Percentiles rank a stretch among this genome's conserved stretches.
These are phyloP conservation scores for Rosa persica DNA, from an alignment of 306 rosid genomes.

Conservation along the genomic window DNA sequence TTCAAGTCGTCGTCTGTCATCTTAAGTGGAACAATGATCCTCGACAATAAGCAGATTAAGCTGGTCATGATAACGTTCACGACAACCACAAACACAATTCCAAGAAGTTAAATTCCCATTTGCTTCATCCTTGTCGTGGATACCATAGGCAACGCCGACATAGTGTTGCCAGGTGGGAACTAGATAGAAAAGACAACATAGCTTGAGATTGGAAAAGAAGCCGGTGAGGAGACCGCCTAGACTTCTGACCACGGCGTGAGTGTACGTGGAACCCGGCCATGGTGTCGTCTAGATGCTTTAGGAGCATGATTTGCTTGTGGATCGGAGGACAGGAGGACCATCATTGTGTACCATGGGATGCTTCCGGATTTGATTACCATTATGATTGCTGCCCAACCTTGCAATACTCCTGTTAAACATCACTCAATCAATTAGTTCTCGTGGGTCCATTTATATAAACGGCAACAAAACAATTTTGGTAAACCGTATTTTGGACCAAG, in stretches of 20 bases:
- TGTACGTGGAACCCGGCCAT: too few relatives aligned
- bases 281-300: constrained; percentile 36
- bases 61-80: constrained; percentile 29
- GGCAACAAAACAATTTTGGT: too few relatives aligned
- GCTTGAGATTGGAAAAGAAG: constrained; percentile 39
- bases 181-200: not conserved
- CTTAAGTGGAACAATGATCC: constrained; percentile 23
- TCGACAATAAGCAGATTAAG: constrained; percentile 23
- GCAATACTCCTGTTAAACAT: constrained; percentile 40
- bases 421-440: not conserved
- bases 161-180: not conserved
- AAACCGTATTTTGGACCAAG: not conserved
- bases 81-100: constrained; percentile 34
- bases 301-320: constrained; percentile 34
- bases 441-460: too few relatives aligned
- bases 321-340: constrained; percentile 41
- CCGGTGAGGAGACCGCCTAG: constrained; percentile 45
- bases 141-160: constrained; percentile 34
- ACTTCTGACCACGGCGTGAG: too few relatives aligned
- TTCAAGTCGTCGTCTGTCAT: constrained; percentile 23
- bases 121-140: constrained; percentile 26
- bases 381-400: constrained; percentile 51
- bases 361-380: constrained; percentile 44
- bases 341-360: constrained; percentile 58
- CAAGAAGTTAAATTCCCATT: constrained; percentile 39